Evolutionary conservation across 176 grass and related monocot species (phyloP).

Genomic region (Phoenix dactylifera): DNA sequence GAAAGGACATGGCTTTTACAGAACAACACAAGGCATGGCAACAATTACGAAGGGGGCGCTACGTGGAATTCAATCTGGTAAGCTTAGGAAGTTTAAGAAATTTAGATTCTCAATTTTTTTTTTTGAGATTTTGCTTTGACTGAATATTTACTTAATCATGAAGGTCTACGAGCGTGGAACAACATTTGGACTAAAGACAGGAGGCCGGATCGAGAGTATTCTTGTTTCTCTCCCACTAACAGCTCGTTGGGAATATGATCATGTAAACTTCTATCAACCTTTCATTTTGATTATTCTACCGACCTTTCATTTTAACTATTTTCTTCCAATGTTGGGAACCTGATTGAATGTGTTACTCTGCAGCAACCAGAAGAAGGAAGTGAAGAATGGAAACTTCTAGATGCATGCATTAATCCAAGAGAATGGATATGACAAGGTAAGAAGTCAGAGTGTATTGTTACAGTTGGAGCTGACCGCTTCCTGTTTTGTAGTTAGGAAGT

Average conservation of each 20-base stretch:
- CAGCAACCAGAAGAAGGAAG: constrained; percentile 87
- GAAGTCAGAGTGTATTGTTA: no score
- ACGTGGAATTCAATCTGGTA: constrained; percentile 98
- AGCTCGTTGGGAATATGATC: constrained; percentile 85
- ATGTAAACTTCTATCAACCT: constrained; percentile 46
- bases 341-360: not conserved
- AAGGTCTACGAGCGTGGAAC: constrained; percentile 97
- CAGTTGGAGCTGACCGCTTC: not conserved
- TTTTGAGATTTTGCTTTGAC: no score
- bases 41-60: constrained; percentile 82
- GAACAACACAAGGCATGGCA: constrained; percentile 97
- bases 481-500: constrained; percentile 2
- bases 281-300: no score
- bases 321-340: no score
- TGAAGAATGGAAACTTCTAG: constrained; percentile 91
- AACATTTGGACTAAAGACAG: constrained; percentile 94
- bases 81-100: not conserved
- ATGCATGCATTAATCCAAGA: constrained; percentile 90
- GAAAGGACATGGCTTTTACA: constrained; percentile 76
- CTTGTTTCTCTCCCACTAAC: constrained; percentile 86
- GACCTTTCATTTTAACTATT: no score
- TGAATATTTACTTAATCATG: not conserved
- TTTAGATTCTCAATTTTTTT: no score
- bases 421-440: constrained; percentile 55
- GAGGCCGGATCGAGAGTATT: constrained; percentile 95